These are phyloP conservation scores for Podospora tetraspora DNA, from an alignment of 495 filamentous ascomycete genomes.

Conservation along the genomic window DNA sequence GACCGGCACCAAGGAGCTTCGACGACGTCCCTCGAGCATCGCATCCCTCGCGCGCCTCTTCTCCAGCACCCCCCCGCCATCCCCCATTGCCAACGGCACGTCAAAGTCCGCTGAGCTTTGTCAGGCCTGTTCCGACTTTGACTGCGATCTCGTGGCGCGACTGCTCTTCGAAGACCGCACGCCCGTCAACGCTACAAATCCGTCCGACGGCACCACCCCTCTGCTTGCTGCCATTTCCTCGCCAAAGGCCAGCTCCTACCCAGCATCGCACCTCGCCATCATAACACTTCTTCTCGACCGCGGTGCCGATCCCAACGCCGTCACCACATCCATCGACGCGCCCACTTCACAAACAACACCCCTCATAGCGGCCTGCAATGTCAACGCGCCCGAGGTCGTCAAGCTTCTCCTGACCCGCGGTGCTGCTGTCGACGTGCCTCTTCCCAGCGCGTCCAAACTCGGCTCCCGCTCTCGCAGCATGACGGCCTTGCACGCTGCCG, in stretches of 20 bases:
- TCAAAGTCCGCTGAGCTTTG: neutral
- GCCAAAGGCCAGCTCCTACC: neutral
- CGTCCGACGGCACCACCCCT: neutral
- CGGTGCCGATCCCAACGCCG: slow-evolving; percentile 21
- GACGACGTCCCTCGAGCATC: neutral
- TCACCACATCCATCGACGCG: neutral
- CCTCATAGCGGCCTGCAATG: slow-evolving; percentile 10
- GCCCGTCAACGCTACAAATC: neutral
- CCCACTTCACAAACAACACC: neutral
- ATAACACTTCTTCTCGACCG: slow-evolving; percentile 20
- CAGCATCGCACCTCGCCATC: slow-evolving; percentile 17
- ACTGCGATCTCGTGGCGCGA: neutral
- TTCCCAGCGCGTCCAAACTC: neutral
- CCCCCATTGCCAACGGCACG: neutral
- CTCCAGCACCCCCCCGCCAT: neutral
- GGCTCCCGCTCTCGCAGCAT: slow-evolving; percentile 2
- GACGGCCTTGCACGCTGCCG: slow-evolving; percentile 24
- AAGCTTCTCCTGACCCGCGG: slow-evolving; percentile 16
- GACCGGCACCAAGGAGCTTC: neutral
- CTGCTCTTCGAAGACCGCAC: neutral
- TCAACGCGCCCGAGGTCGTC: slow-evolving; percentile 10
- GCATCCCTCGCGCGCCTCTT: neutral
- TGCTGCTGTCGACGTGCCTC: slow-evolving; percentile 10
- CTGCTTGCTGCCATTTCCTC: neutral
- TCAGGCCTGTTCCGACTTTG: neutral